Base-by-base conservation (phyloP, 306 rosid species). In the Delonix regia region DNA sequence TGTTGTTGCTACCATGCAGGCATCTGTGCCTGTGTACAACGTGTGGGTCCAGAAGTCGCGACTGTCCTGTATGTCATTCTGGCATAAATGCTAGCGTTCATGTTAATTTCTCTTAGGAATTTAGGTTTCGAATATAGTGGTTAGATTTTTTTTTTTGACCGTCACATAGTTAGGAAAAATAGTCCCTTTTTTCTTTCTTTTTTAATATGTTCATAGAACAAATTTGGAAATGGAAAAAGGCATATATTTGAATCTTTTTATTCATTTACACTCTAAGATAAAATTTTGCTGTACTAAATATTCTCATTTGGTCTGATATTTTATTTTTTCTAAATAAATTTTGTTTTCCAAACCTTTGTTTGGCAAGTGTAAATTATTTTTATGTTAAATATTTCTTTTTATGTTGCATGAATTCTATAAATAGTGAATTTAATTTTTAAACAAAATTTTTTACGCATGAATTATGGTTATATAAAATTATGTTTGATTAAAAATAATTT, bases 1-100 rank as follows among this genome's bases (percentile, higher is more conserved):
- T 94, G 85, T 47, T 94, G 85, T 45, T 90, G 77, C 78, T 94
- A 68, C 97, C 97, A 21, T 94, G 98, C 76, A 85, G 98, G 85
- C 98, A 92, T 87, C 81, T 94, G 21, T 92, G 98, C 82, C 49
- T 92, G 2, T 94, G 97, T 55, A 76, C 92, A 9, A 48, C 57
- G 45, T 94, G 98, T 71, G 98, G 93, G 84, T 89, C 98, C 89
- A 49, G 71, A 9, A 33, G 81, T 0, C 85, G 60, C 38, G 66
- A 57, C 73, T 94, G 98, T 76, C 98, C 97, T 0, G 83, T 88
- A 1, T 94, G 98, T 73, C 69, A 75, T 12, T 85, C 89, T 61
- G 77, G 70, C 48, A 85, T 88, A 25, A 90, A 78, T 84, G 91
- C 91, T 10, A 88, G 91, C 34, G 93, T 94, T 9, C 94, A 86